phyloP scores from a whole-genome alignment of 257 asterid genomes.

The Hygrophila difformis region DNA sequence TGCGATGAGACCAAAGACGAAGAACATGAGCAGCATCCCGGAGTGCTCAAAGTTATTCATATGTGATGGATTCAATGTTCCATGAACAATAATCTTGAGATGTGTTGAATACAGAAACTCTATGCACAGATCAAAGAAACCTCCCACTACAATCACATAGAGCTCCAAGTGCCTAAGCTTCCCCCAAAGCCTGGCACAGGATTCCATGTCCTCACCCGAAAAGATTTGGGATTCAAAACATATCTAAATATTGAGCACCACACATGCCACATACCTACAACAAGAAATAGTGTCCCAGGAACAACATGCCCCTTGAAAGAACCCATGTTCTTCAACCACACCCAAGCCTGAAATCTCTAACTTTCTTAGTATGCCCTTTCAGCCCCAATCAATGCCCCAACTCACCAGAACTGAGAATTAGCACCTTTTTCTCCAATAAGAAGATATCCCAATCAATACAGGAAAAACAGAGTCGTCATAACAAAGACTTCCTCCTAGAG shows the following conservation, averaged over 20 bases:
- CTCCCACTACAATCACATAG: constrained; percentile 70
- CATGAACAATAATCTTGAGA: constrained; percentile 70
- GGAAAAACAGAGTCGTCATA: neutral
- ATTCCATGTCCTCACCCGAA: constrained; percentile 76
- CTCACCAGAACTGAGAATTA: neutral
- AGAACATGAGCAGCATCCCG: constrained; percentile 97
- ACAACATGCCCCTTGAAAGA: constrained; percentile 88
- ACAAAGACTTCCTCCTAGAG: too few species aligned
- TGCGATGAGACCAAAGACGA: constrained; percentile 62
- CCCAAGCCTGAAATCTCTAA: constrained; percentile 7
- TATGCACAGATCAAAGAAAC: constrained; percentile 74
- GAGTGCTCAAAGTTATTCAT: constrained; percentile 97
- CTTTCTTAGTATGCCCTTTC: neutral
- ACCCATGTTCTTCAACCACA: constrained; percentile 44
- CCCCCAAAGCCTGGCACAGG: constrained; percentile 81
- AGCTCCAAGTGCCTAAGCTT: constrained; percentile 81
- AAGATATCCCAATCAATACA: neutral
- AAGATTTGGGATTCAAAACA: constrained; percentile 55
- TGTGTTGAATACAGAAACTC: constrained; percentile 87
- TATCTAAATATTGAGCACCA: constrained; percentile 76
- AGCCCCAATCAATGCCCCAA: neutral
- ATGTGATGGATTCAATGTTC: constrained; percentile 75
- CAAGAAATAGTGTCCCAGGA: constrained; percentile 84
- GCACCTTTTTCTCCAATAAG: neutral
- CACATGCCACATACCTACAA: constrained; percentile 85